Evolutionary conservation across 345 rosid genomes (phyloP).

Genomic region (Lenwebbia sp.): DNA sequence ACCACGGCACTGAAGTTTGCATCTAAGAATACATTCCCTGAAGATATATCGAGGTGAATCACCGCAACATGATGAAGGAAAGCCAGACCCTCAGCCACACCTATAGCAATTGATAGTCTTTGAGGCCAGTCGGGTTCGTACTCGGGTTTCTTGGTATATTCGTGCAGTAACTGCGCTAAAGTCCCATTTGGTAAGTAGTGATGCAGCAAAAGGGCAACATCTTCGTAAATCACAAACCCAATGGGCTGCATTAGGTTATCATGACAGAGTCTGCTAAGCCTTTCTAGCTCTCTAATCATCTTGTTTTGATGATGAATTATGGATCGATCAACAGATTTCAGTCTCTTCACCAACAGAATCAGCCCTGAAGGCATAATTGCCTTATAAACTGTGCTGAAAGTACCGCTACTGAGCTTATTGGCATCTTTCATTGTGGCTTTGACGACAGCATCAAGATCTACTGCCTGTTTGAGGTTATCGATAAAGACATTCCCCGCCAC

Average conservation of each 20-base stretch:
- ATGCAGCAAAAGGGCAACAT: conserved; percentile 88
- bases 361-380: conserved; percentile 96
- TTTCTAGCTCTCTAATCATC: conserved; percentile 94
- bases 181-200: conserved; percentile 74
- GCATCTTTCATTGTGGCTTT: conserved; percentile 79
- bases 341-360: conserved; percentile 63
- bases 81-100: conserved; percentile 86
- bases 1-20: conserved; percentile 58
- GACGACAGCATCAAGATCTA: conserved; percentile 80
- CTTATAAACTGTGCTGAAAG: conserved; percentile 83
- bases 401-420: conserved; percentile 69
- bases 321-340: conserved; percentile 82
- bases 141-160: conserved; percentile 47
- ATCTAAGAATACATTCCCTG: conserved; percentile 72
- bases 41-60: conserved; percentile 86
- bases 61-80: conserved; percentile 90
- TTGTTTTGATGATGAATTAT: conserved; percentile 79
- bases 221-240: conserved; percentile 86
- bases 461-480: conserved; percentile 82
- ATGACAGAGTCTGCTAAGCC: conserved; percentile 89
- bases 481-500: conserved; percentile 70
- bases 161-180: conserved; percentile 73
- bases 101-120: conserved; percentile 74
- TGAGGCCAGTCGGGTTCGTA: conserved; percentile 84
- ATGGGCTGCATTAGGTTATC: conserved; percentile 74